Evolutionary conservation across 2,329 filamentous ascomycete genomes (phyloP), one percentile per base, ranked within the genome.

Genomic region (Phialocephala subalpina): DNA sequence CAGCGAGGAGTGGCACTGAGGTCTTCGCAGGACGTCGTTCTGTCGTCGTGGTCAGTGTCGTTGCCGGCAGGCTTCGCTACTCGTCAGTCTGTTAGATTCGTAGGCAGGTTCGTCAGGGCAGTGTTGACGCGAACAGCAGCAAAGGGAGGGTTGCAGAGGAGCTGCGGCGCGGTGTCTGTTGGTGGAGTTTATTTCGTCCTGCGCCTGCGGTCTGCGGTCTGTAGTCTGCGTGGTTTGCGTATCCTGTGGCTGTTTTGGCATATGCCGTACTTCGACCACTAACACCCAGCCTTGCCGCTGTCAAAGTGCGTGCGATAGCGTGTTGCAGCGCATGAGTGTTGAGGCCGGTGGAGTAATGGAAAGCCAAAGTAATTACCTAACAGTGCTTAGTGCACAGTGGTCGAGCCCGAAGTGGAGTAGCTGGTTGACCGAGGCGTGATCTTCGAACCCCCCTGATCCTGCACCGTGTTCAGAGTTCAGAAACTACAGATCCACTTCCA

Each of bases 271-370:
- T 27, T 33, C 14, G 49, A 53, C n/a, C 42, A 55, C 45, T 61
- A 25, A 53, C 29, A 45, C 33, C 36, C 59, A 65, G 61, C 62
- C 59, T 61, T 68, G 67, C 64, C 67, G 67, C 67, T 66, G 67
- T 68, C 67, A 68, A 63, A 60, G 61, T 53, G 56, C 53, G 47
- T 33, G 58, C 58, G 40, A 64, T 60, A 56, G 62, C 57, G 57
- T 60, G 47, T 33, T 29, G 49, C 49, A 53, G 25, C 49, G 27
- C 49, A 53, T 22, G 27, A 53, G 49, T 2, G 49, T 53, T 20
- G 8, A 20, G 55, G 6, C 18, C 33, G 33, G 35, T 25, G 18
- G 18, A 36, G 33, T 33, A 57, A 16, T n/a, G 18, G 18, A 22
- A 20, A 38, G 18, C 33, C n/a, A 35, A 20, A 36, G 36, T 57